Percentiles rank a stretch among this genome's conserved stretches.
These are phyloP conservation scores for Albifimbria verrucaria DNA, from an alignment of 2,329 filamentous ascomycete genomes.

Conservation along the genomic window DNA sequence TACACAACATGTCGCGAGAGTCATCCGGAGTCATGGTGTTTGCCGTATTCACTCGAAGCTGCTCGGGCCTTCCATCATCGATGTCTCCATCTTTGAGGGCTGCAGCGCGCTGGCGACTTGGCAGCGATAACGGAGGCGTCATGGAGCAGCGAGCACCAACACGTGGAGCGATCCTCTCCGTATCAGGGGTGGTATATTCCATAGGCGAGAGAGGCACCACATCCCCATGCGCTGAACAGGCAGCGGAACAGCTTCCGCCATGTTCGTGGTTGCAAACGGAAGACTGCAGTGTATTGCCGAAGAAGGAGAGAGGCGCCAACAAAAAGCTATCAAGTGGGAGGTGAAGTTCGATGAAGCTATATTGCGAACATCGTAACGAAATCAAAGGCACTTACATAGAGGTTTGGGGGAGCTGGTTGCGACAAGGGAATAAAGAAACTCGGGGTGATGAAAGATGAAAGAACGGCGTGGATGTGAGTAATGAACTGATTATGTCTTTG, in stretches of 20 bases:
- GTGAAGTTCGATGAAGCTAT: no score
- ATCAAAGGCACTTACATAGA: background rate
- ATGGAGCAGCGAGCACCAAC: background rate
- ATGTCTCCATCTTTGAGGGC: slow-evolving; percentile 43
- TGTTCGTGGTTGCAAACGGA: background rate
- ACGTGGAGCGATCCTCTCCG: background rate
- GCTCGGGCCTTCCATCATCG: slow-evolving; percentile 31
- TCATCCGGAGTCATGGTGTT: slow-evolving; percentile 24
- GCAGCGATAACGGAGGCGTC: background rate
- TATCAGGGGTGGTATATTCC: background rate
- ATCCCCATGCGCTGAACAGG: background rate
- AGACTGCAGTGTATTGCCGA: no score
- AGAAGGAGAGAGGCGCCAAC: no score
- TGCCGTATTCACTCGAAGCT: slow-evolving; percentile 24
- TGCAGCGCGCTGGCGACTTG: slow-evolving; percentile 39
- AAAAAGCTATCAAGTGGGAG: no score
- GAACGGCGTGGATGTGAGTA: background rate
- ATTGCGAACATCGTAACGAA: no score
- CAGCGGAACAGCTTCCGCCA: background rate
- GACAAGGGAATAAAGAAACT: background rate
- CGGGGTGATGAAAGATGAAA: background rate
- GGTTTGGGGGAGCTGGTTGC: background rate
- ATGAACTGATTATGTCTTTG: background rate
- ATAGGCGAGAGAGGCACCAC: background rate
- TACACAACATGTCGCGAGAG: slow-evolving; percentile 47